Percentiles rank a stretch among this genome's conserved stretches.
These are phyloP conservation scores for Dimocarpus longan DNA, from an alignment of 345 rosid genomes.

Conservation along the genomic window DNA sequence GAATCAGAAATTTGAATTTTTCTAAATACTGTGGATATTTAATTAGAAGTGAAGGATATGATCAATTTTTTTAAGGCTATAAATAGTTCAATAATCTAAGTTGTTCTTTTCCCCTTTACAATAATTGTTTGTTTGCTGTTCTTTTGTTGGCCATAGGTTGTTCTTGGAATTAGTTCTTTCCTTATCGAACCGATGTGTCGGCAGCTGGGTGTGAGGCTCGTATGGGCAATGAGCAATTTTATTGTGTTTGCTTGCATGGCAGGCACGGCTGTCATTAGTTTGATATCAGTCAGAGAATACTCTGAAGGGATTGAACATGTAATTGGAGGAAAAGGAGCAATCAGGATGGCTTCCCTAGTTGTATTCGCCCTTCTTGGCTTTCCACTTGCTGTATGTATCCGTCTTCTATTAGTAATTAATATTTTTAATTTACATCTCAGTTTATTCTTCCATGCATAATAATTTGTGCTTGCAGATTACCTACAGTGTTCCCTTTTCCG, in stretches of 20 bases:
- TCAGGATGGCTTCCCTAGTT: slow-evolving; percentile 70
- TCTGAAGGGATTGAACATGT: slow-evolving; percentile 59
- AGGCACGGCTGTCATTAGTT: slow-evolving; percentile 73
- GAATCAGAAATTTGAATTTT: slow-evolving; percentile 26
- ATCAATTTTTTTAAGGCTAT: not conserved
- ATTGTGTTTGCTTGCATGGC: slow-evolving; percentile 90
- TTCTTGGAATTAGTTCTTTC: slow-evolving; percentile 94
- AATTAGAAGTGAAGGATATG: not conserved
- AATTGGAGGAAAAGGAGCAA: slow-evolving; percentile 57
- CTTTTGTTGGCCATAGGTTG: slow-evolving; percentile 52
- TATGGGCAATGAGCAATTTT: slow-evolving; percentile 93
- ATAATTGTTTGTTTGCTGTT: slow-evolving; percentile 6
- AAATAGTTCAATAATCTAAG: not conserved
- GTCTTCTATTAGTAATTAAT: slow-evolving; percentile 8
- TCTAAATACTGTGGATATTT: slow-evolving; percentile 1
- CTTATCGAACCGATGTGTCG: slow-evolving; percentile 89
- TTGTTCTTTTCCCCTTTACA: not conserved
- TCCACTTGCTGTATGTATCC: slow-evolving; percentile 86
- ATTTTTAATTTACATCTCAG: slow-evolving; percentile 5
- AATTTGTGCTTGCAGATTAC: slow-evolving; percentile 62
- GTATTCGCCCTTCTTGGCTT: slow-evolving; percentile 92
- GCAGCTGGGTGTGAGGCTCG: slow-evolving; percentile 72
- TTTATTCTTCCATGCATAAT: slow-evolving; percentile 9
- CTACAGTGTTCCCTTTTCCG: slow-evolving; percentile 90
- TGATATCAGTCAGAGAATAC: slow-evolving; percentile 57